Conservation (phyloP, 2,329 filamentous ascomycete species). For the Colletotrichum sojae region DNA sequence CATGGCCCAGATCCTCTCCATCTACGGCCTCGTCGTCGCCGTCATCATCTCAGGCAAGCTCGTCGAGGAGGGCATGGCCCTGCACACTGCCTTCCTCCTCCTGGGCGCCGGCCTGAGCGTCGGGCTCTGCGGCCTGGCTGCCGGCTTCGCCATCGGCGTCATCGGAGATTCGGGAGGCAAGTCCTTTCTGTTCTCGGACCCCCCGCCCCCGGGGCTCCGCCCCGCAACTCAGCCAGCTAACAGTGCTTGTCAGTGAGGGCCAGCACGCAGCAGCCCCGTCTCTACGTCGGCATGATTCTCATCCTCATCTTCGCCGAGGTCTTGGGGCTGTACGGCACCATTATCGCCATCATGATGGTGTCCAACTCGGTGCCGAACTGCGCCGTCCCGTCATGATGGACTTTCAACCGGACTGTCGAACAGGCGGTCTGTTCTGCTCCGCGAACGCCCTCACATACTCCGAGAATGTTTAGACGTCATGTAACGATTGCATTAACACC, state of each 20-base stretch:
- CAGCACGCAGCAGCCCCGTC: slow-evolving; percentile 61
- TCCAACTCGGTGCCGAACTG: slow-evolving; percentile 46
- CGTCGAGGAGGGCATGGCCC: slow-evolving; percentile 55
- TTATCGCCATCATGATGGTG: slow-evolving; percentile 64
- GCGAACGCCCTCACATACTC: not conserved
- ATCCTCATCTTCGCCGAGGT: slow-evolving; percentile 65
- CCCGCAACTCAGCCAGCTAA: too few relatives aligned
- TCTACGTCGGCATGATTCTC: slow-evolving; percentile 63
- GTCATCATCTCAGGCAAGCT: slow-evolving; percentile 60
- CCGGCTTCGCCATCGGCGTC: slow-evolving; percentile 62
- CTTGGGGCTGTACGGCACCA: slow-evolving; percentile 61
- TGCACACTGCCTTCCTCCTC: slow-evolving; percentile 60
- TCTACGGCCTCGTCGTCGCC: slow-evolving; percentile 61
- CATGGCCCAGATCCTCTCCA: slow-evolving; percentile 64
- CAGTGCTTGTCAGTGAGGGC: slow-evolving; percentile 55
- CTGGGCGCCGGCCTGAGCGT: slow-evolving; percentile 60
- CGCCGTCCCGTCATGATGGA: not conserved
- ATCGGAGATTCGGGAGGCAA: slow-evolving; percentile 61
- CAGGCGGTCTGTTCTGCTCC: too few relatives aligned
- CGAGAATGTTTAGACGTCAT: not conserved
- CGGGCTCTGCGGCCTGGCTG: slow-evolving; percentile 60
- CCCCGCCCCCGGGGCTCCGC: not conserved
- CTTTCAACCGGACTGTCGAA: not conserved
- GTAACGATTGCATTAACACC: slow-evolving; percentile 21
- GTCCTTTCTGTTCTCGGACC: slow-evolving; percentile 35